Base-by-base conservation (phyloP, 257 asterid genomes). In the Przewalskia tangutica region DNA sequence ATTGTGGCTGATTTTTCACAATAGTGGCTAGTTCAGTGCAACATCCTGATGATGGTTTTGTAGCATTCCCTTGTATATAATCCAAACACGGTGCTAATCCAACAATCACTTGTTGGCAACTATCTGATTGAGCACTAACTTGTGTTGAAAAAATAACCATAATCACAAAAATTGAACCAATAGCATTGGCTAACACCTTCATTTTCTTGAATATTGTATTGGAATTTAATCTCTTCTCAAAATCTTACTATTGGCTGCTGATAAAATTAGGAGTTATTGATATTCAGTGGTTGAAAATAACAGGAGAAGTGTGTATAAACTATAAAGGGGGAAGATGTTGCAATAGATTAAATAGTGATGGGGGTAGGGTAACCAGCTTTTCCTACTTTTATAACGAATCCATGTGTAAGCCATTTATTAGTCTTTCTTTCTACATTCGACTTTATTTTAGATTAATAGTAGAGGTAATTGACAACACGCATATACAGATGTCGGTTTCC, bases 81-180 rank as follows among this genome's bases (percentile, higher is more conserved):
- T 83, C 82, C 11, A 91, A 88, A 70, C 95, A 91, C 0, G 95
- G 93, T n/a, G 92, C 77, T 78, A 92, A 67, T 76, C 91, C 85
- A 81, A 90, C 51, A 13, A 92, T 66, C 0, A 88, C 86, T 23
- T 14, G 82, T 1, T 84, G 80, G 82, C 97, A 92, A 66, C 36
- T 16, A 66, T 84, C 76, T 14, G 92, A 85, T 60, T 91, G 92
- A 27, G 88, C 91, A 16, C 64, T 32, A 23, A 87, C 82, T 32
- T 81, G 58, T 10, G 38, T 62, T 56, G 81, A 75, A 4, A 85
- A 59, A 80, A 82, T 4, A n/a, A 77, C 81, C 16, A 70, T 18
- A 23, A 82, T 83, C 12, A 82, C 76, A 9, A 77, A n/a, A 1
- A 81, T 50, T 5, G 90, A n/a, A n/a, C n/a, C n/a, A n/a, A n/a